Conservation (phyloP, 306 rosid genomes). For the Prunus davidiana region DNA sequence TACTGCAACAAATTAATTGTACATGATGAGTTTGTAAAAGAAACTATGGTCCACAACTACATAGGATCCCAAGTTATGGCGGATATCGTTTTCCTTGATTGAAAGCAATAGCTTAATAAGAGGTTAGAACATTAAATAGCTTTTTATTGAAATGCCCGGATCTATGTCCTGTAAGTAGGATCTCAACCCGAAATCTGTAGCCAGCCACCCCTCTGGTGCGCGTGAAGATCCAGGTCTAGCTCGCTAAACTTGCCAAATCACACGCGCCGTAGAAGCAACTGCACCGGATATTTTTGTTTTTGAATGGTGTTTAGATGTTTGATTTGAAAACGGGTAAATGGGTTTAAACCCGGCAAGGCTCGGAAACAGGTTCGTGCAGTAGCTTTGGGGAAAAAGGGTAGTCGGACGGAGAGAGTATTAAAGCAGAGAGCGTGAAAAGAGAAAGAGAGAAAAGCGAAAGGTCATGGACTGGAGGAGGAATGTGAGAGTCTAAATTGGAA, state of each 20-base stretch:
- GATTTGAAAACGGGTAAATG: neutral
- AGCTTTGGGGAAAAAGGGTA: slow-evolving; percentile 8
- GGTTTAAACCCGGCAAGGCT: slow-evolving; percentile 5
- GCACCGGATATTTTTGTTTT: neutral
- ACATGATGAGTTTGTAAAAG: neutral
- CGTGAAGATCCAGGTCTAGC: neutral
- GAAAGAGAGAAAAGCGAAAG: slow-evolving; percentile 28
- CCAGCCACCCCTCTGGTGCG: neutral
- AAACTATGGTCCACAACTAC: neutral
- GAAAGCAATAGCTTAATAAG: neutral
- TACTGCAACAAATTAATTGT: neutral
- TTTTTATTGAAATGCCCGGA: neutral
- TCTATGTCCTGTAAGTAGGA: neutral
- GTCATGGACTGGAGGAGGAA: slow-evolving; percentile 27
- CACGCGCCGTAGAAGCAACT: neutral
- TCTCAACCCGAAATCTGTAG: neutral
- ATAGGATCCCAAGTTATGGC: neutral
- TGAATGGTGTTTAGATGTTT: neutral
- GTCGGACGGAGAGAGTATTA: slow-evolving; percentile 20
- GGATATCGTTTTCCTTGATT: neutral
- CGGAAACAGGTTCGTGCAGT: slow-evolving; percentile 23
- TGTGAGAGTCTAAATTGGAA: slow-evolving; percentile 44
- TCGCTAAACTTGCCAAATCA: neutral
- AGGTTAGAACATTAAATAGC: neutral
- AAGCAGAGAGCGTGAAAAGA: slow-evolving; percentile 16